Evolutionary conservation across 2,329 filamentous ascomycete species (phyloP).

Genomic region (Trichoderma sp.): DNA sequence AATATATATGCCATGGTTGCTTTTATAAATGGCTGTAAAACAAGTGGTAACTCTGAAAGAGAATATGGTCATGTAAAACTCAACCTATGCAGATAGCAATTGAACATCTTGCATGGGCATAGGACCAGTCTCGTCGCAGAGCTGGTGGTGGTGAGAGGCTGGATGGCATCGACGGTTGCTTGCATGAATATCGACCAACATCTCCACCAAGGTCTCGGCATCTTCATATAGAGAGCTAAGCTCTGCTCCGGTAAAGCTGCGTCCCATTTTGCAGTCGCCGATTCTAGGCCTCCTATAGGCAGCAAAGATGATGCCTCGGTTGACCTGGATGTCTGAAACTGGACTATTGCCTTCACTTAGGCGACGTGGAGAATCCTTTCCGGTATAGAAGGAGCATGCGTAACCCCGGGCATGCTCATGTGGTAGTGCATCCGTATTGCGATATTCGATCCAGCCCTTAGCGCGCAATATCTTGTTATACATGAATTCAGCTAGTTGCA

Average conservation of each 20-base stretch:
- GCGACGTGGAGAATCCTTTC: slow-evolving; percentile 37
- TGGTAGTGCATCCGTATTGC: slow-evolving; percentile 43
- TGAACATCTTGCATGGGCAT: slow-evolving; percentile 35
- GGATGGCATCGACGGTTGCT: slow-evolving; percentile 41
- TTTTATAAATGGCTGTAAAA: not conserved
- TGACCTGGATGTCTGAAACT: slow-evolving; percentile 37
- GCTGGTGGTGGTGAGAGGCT: slow-evolving; percentile 29
- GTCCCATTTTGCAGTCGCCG: slow-evolving; percentile 41
- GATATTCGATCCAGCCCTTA: slow-evolving; percentile 56
- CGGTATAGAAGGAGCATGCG: slow-evolving; percentile 55
- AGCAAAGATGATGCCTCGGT: slow-evolving; percentile 59
- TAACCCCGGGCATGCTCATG: slow-evolving; percentile 55
- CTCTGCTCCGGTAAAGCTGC: slow-evolving; percentile 42
- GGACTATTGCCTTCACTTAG: slow-evolving; percentile 33
- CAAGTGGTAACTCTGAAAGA: not conserved
- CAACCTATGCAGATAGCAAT: slow-evolving; percentile 8
- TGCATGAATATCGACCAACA: slow-evolving; percentile 54
- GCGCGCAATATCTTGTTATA: slow-evolving; percentile 53
- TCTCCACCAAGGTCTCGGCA: slow-evolving; percentile 55
- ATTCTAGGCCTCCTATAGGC: slow-evolving; percentile 53
- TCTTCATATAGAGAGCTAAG: slow-evolving; percentile 51
- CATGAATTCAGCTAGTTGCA: slow-evolving; percentile 53
- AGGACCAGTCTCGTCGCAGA: slow-evolving; percentile 43
- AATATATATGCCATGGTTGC: not conserved
- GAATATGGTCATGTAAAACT: not conserved